phyloP scores from a whole-genome alignment of 2,329 filamentous ascomycete species.

The Xylaria sp. region DNA sequence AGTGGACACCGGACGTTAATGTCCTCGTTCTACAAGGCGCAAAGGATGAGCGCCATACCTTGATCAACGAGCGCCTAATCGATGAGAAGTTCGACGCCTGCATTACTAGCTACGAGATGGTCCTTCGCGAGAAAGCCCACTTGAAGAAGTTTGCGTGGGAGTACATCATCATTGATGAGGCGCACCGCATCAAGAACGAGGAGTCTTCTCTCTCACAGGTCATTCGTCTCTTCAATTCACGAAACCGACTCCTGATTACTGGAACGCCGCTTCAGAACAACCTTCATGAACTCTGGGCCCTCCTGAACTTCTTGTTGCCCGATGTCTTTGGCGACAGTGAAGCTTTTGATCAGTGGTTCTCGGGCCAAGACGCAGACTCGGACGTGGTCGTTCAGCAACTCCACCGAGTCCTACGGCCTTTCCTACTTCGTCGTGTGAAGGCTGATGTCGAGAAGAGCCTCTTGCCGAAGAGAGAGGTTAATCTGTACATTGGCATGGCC shows the following conservation, averaged over 20 bases:
- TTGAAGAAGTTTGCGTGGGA: conserved; percentile 99
- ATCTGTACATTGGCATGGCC: conserved; percentile 96
- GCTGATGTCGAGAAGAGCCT: conserved; percentile 97
- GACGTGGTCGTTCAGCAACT: conserved; percentile 96
- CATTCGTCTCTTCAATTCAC: conserved; percentile 92
- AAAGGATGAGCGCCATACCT: conserved; percentile 85
- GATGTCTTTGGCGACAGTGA: conserved; percentile 97
- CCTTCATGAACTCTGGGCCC: conserved; percentile 93
- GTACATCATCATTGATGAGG: conserved; percentile 98
- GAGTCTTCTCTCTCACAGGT: conserved; percentile 96
- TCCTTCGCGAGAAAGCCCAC: conserved; percentile 90
- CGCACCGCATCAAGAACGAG: conserved; percentile 99
- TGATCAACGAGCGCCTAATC: conserved; percentile 90
- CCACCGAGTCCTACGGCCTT: conserved; percentile 88
- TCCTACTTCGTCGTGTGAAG: conserved; percentile 94
- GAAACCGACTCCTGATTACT: conserved; percentile 93
- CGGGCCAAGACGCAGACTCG: conserved; percentile 83
- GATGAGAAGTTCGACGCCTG: conserved; percentile 97
- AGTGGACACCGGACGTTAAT: conserved; percentile 94
- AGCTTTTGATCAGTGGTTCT: conserved; percentile 98
- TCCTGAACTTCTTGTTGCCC: conserved; percentile 96
- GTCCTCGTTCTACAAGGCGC: conserved; percentile 91
- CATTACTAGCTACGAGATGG: conserved; percentile 99
- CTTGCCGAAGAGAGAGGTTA: conserved; percentile 95
- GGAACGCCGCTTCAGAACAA: conserved; percentile 98